A percentile compares a stretch with the other conserved stretches of the same genome.
phyloP scores from a whole-genome alignment of 129 eudicot species.

The carrot (Daucus carota) region DNA sequence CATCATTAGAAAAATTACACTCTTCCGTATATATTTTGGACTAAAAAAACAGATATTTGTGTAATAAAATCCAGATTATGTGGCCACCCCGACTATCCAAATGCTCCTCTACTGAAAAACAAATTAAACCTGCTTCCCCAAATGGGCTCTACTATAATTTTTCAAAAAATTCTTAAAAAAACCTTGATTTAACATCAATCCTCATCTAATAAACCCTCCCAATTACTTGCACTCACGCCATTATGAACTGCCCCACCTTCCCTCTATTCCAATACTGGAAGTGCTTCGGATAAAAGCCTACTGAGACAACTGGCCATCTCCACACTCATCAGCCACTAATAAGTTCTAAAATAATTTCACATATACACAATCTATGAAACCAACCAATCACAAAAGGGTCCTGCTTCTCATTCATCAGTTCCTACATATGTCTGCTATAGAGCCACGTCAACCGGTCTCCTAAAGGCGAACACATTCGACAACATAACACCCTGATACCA shows the following conservation, averaged over 20 bases:
- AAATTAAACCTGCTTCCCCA: neutral
- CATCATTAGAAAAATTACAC: too few species aligned
- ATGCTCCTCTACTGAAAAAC: neutral
- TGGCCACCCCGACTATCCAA: neutral
- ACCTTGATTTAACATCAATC: neutral
- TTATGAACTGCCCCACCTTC: neutral
- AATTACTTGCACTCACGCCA: neutral
- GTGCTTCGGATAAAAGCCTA: neutral
- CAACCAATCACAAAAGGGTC: neutral
- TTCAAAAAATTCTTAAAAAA: neutral
- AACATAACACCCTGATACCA: too few species aligned
- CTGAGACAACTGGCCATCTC: neutral
- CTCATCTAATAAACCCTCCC: neutral
- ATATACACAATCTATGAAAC: too few species aligned
- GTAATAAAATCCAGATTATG: too few species aligned
- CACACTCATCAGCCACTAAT: too few species aligned
- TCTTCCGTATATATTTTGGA: too few species aligned
- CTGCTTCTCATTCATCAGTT: too few species aligned
- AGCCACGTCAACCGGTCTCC: too few species aligned
- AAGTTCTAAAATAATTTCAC: too few species aligned
- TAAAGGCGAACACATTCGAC: too few species aligned
- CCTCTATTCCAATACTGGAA: neutral
- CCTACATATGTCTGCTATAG: neutral
- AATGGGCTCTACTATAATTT: neutral
- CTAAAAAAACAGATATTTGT: too few species aligned